A percentile compares a stretch with the other conserved stretches of the same genome.
Conservation (phyloP, 306 rosid species). For the Acacia confusa region DNA sequence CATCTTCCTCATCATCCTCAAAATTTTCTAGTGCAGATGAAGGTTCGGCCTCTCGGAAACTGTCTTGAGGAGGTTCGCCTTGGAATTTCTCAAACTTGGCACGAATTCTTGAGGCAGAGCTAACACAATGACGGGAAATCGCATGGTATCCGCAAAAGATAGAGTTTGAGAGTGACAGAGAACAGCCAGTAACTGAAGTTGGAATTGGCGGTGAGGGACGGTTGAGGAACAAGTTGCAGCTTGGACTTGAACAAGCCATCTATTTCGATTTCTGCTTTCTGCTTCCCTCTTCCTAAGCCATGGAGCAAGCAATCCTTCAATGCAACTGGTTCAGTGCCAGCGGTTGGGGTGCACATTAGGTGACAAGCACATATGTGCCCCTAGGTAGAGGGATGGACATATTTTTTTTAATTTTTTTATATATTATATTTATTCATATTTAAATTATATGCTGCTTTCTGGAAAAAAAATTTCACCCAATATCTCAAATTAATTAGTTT, state of each 20-base stretch:
- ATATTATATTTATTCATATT: too few relatives aligned
- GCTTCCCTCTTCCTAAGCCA: conserved; percentile 29
- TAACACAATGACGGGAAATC: conserved; percentile 32
- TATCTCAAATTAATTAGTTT: too few relatives aligned
- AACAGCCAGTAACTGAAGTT: conserved; percentile 50
- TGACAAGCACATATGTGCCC: too few relatives aligned
- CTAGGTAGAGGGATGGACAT: too few relatives aligned
- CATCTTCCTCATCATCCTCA: conserved; percentile 58
- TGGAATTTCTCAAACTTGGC: conserved; percentile 92
- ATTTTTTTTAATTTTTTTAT: too few relatives aligned
- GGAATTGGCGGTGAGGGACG: conserved; percentile 38
- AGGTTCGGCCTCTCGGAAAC: conserved; percentile 34
- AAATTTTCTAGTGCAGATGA: conserved; percentile 30
- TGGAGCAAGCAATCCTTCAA: background rate
- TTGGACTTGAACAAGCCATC: conserved; percentile 66
- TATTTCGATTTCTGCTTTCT: conserved; percentile 2
- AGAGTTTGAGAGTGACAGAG: conserved; percentile 49
- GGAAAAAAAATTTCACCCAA: too few relatives aligned
- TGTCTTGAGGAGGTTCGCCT: conserved; percentile 44
- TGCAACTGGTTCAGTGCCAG: background rate
- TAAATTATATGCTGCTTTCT: too few relatives aligned
- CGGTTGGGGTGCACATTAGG: too few relatives aligned
- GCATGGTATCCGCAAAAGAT: conserved; percentile 34
- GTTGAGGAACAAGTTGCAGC: conserved; percentile 41
- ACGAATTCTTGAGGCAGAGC: conserved; percentile 41